Conservation (phyloP, 1,284 basidiomycete species). For the Tylopilus sp. region DNA sequence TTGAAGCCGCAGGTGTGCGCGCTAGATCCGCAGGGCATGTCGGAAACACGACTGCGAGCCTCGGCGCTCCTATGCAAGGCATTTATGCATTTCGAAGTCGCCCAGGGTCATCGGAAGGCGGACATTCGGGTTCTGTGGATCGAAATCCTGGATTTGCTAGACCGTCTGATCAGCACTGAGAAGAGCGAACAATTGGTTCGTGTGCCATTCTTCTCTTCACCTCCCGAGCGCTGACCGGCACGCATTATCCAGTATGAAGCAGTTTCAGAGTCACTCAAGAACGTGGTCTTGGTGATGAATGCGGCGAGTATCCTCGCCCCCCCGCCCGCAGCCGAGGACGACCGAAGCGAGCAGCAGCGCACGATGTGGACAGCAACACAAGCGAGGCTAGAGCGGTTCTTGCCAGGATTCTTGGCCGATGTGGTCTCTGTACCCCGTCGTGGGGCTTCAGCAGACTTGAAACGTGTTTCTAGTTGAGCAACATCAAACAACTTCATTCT, state of each 20-base stretch:
- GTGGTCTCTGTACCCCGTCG: conserved; percentile 50
- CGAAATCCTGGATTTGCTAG: conserved; percentile 86
- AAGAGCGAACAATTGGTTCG: conserved; percentile 83
- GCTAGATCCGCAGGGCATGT: conserved; percentile 82
- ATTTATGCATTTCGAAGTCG: conserved; percentile 89
- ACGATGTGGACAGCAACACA: conserved; percentile 82
- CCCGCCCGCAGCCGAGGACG: conserved; percentile 49
- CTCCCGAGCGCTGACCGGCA: conserved; percentile 11
- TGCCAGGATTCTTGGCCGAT: conserved; percentile 83
- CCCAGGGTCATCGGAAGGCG: conserved; percentile 60
- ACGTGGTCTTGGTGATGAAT: conserved; percentile 95
- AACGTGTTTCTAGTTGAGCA: conserved; percentile 16
- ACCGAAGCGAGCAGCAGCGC: conserved; percentile 63
- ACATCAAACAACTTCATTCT: conserved; percentile 4
- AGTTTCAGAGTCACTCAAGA: conserved; percentile 94
- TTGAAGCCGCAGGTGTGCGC: conserved; percentile 80
- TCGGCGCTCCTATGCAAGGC: conserved; percentile 90
- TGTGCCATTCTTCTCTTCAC: conserved; percentile 16
- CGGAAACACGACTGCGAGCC: conserved; percentile 85
- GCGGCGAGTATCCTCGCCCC: conserved; percentile 80
- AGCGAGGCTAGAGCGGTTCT: conserved; percentile 81
- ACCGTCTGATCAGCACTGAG: conserved; percentile 84
- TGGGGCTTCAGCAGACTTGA: conserved; percentile 12
- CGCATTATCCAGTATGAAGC: conserved; percentile 74
- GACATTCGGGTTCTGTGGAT: conserved; percentile 85